phyloP scores from a whole-genome alignment of 192 early-diverging fungal species.

The Coemansia aciculifera region DNA sequence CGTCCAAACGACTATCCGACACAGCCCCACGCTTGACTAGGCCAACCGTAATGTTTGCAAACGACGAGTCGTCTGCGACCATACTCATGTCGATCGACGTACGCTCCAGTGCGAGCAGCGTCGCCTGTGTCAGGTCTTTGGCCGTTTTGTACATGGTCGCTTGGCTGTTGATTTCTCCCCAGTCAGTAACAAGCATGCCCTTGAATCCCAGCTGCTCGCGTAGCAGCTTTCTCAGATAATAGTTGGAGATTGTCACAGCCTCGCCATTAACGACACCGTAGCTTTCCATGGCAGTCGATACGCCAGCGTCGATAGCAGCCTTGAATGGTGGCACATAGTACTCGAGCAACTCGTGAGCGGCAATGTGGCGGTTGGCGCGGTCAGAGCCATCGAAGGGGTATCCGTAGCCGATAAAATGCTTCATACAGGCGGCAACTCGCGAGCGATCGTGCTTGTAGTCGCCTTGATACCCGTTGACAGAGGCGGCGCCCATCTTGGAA shows the following conservation, averaged over 20 bases:
- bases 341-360: conserved; percentile 58
- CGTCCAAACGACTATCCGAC: conserved; percentile 45
- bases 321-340: conserved; percentile 66
- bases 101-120: conserved; percentile 38
- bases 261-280: conserved; percentile 65
- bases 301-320: conserved; percentile 60
- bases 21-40: conserved; percentile 49
- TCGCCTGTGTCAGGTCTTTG: conserved; percentile 47
- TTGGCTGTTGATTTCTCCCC: conserved; percentile 61
- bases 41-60: conserved; percentile 36
- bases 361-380: conserved; percentile 50
- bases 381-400: conserved; percentile 56
- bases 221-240: conserved; percentile 57
- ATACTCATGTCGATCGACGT: conserved; percentile 65
- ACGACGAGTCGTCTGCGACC: conserved; percentile 61
- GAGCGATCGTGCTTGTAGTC: conserved; percentile 65
- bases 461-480: conserved; percentile 63
- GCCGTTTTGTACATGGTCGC: conserved; percentile 54
- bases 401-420: conserved; percentile 70
- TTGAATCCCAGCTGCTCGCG: conserved; percentile 59
- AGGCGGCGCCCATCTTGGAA: conserved; percentile 55
- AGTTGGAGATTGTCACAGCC: conserved; percentile 57
- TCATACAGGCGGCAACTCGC: conserved; percentile 64
- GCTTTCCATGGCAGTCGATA: conserved; percentile 64
- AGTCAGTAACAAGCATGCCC: conserved; percentile 66